Percentiles rank a stretch among this genome's conserved stretches.
Conservation (phyloP, 345 rosid genomes). For the Eucalyptus marginata region DNA sequence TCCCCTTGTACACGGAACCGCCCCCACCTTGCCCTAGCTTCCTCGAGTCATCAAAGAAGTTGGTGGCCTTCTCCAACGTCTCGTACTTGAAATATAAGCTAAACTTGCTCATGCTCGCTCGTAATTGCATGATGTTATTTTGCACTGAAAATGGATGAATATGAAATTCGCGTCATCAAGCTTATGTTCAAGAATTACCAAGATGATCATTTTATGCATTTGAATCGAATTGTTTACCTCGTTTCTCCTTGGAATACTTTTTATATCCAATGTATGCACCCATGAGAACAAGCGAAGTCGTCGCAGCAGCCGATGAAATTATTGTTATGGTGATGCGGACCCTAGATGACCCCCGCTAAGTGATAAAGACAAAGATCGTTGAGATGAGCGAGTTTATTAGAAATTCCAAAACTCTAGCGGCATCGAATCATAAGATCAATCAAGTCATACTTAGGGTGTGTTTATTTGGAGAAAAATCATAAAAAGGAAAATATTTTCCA, state of each 20-base stretch:
- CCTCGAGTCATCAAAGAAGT: constrained; percentile 37
- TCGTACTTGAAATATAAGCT: constrained; percentile 46
- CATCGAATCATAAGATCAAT: not conserved
- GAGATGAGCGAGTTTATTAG: not conserved
- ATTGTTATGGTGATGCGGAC: not conserved
- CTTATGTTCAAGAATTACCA: not conserved
- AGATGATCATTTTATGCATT: not conserved
- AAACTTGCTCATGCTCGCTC: not conserved
- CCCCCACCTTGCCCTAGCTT: constrained; percentile 83
- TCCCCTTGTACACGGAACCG: constrained; percentile 70
- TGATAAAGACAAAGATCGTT: not conserved
- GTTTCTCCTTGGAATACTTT: not conserved
- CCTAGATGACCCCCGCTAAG: not conserved
- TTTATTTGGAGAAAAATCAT: too few relatives aligned
- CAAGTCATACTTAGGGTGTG: not conserved
- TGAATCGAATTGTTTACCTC: not conserved
- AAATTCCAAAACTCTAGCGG: not conserved
- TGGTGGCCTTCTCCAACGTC: constrained; percentile 57
- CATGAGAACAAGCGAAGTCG: not conserved
- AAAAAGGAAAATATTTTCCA: too few relatives aligned
- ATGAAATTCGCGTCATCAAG: not conserved
- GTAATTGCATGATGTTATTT: not conserved
- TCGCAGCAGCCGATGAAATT: not conserved
- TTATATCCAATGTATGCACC: not conserved
- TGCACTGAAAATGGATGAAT: not conserved